Conservation (phyloP, 345 rosid genomes). For the Trapa incisa region DNA sequence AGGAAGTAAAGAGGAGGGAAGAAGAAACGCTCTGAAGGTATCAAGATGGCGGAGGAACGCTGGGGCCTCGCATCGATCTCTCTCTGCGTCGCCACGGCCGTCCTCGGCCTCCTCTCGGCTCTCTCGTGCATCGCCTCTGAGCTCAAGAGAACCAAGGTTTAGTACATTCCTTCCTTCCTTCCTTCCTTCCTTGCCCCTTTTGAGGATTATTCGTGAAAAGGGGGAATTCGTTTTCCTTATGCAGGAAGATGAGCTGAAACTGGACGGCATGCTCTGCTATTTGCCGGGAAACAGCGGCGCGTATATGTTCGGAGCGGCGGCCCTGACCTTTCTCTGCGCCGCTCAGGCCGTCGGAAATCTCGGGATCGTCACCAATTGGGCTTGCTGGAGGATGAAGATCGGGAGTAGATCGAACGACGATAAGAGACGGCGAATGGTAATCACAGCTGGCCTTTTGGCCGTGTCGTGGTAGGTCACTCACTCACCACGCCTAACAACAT, state of each 20-base stretch:
- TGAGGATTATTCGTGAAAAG: neutral
- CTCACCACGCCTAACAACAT: neutral
- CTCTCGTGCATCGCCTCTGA: constrained; percentile 52
- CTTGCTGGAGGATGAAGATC: constrained; percentile 13
- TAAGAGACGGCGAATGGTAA: constrained; percentile 13
- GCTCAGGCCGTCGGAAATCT: constrained; percentile 51
- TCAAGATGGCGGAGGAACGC: neutral
- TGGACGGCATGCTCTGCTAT: constrained; percentile 52
- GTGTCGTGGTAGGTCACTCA: constrained; percentile 46
- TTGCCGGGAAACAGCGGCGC: constrained; percentile 37
- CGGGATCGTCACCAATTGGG: constrained; percentile 14
- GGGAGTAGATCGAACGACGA: constrained; percentile 7
- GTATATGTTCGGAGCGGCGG: constrained; percentile 38
- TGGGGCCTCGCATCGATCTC: neutral
- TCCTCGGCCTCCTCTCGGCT: constrained; percentile 40
- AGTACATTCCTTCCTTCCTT: no score
- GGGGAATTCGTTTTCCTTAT: neutral
- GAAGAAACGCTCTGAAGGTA: neutral
- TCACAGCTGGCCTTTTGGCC: constrained; percentile 23
- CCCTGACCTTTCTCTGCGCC: constrained; percentile 30
- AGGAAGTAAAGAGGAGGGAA: no score
- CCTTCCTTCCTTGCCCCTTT: neutral
- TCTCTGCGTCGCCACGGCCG: constrained; percentile 10
- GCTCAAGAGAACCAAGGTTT: constrained; percentile 51
- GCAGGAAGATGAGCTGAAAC: constrained; percentile 45